Evolutionary conservation across 805 yeast genomes (phyloP).

Genomic region (Pichia occidentalis): DNA sequence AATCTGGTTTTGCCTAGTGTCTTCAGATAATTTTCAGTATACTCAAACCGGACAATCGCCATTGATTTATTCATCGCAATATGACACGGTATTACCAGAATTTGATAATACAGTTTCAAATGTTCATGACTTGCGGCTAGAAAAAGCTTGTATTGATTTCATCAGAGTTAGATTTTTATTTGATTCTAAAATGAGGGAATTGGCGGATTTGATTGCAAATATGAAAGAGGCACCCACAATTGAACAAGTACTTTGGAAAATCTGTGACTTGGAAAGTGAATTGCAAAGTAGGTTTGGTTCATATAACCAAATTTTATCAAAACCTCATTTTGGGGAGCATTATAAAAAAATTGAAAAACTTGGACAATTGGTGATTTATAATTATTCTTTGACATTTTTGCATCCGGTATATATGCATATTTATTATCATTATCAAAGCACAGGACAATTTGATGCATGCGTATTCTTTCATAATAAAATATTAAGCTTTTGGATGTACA

Average conservation of each 20-base stretch:
- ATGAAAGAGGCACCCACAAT: slow-evolving; percentile 35
- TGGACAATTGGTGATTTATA: slow-evolving; percentile 17
- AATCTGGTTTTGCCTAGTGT: slow-evolving; percentile 47
- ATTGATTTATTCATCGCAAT: slow-evolving; percentile 33
- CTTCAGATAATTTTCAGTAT: slow-evolving; percentile 40
- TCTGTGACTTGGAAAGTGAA: slow-evolving; percentile 33
- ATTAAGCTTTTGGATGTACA: slow-evolving; percentile 23
- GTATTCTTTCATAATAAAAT: slow-evolving; percentile 35
- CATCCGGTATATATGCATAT: slow-evolving; percentile 38
- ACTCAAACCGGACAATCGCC: slow-evolving; percentile 43
- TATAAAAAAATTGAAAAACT: slow-evolving; percentile 20
- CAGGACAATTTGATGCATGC: slow-evolving; percentile 30
- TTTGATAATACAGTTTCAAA: slow-evolving; percentile 32
- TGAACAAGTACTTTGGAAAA: slow-evolving; percentile 29
- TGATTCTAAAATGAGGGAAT: slow-evolving; percentile 26
- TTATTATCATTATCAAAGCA: slow-evolving; percentile 29
- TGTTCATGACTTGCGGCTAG: slow-evolving; percentile 33
- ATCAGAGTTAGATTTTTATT: slow-evolving; percentile 28
- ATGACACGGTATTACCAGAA: slow-evolving; percentile 47
- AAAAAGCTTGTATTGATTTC: slow-evolving; percentile 33
- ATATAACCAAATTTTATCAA: slow-evolving; percentile 21
- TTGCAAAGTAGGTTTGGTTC: slow-evolving; percentile 29
- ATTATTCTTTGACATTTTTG: slow-evolving; percentile 29
- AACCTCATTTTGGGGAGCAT: slow-evolving; percentile 16
- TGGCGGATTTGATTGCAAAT: slow-evolving; percentile 35